Conservation (phyloP, 495 filamentous ascomycete species). For the Hypoxylon trugodes region DNA sequence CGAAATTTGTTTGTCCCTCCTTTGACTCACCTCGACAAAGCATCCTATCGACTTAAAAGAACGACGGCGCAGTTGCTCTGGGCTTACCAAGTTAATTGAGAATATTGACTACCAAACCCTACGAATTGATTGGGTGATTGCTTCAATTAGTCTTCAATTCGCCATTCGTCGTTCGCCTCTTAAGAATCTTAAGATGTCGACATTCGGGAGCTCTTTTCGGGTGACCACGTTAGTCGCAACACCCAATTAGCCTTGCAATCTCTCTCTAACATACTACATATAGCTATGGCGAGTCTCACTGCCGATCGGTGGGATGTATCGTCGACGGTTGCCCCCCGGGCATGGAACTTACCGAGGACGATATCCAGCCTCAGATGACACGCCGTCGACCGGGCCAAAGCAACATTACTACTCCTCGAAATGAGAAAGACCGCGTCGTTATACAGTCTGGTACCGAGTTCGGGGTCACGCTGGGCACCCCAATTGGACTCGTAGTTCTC, state of each 20-base stretch:
- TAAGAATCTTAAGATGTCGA: constrained; percentile 70
- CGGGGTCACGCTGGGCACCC: constrained; percentile 90
- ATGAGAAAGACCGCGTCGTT: constrained; percentile 90
- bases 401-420: constrained; percentile 86
- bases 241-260: constrained; percentile 4
- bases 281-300: constrained; percentile 91
- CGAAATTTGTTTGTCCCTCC: neutral
- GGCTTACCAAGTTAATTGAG: neutral
- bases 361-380: constrained; percentile 96
- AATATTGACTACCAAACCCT: neutral
- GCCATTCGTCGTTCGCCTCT: neutral
- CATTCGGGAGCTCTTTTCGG: constrained; percentile 85
- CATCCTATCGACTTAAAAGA: constrained; percentile 3
- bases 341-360: constrained; percentile 84
- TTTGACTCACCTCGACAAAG: constrained; percentile 37
- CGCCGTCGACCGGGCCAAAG: constrained; percentile 91
- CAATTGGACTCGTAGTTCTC: constrained; percentile 85
- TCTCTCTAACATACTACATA: constrained; percentile 20
- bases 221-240: constrained; percentile 77
- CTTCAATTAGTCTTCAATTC: neutral
- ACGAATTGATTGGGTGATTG: neutral
- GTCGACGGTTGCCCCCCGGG: constrained; percentile 90
- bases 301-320: constrained; percentile 88
- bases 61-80: neutral
- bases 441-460: constrained; percentile 97